A percentile compares a stretch with the other conserved stretches of the same genome.
Evolutionary conservation across 805 yeast genomes (phyloP).

Genomic region (Cyberlindnera xylosilytica): DNA sequence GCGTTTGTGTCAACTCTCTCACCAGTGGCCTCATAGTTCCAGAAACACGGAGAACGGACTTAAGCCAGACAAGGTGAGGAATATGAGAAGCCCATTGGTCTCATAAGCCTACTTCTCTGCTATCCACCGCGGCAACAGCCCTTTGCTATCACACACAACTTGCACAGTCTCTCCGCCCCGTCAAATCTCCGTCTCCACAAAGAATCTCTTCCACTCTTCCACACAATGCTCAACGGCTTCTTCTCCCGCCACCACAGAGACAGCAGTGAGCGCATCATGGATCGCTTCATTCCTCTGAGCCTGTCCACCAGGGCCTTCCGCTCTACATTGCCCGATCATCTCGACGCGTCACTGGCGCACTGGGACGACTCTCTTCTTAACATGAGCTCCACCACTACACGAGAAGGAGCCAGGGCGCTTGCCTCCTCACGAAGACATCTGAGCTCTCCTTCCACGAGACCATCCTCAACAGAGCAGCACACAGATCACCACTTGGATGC

Average conservation of each 20-base stretch:
- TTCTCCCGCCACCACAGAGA: constrained; percentile 11
- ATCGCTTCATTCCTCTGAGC: constrained; percentile 37
- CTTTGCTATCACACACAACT: too few relatives aligned
- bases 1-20: too few relatives aligned
- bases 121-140: too few relatives aligned
- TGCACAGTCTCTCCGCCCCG: background rate
- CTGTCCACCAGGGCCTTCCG: constrained; percentile 11
- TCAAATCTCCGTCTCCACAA: background rate
- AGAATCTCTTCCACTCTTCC: background rate
- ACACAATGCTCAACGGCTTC: constrained; percentile 8
- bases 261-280: constrained; percentile 24
- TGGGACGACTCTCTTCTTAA: constrained; percentile 18
- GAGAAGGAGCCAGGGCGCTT: constrained; percentile 16
- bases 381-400: constrained; percentile 13
- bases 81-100: too few relatives aligned
- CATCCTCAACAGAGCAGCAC: background rate
- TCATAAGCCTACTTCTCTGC: too few relatives aligned
- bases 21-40: too few relatives aligned
- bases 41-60: too few relatives aligned
- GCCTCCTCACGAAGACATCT: background rate
- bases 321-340: background rate
- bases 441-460: too few relatives aligned
- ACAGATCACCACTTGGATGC: constrained; percentile 31
- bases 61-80: too few relatives aligned
- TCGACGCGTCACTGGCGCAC: background rate